Conservation (phyloP, 495 filamentous ascomycete genomes). For the Lasiosphaeria hispida region DNA sequence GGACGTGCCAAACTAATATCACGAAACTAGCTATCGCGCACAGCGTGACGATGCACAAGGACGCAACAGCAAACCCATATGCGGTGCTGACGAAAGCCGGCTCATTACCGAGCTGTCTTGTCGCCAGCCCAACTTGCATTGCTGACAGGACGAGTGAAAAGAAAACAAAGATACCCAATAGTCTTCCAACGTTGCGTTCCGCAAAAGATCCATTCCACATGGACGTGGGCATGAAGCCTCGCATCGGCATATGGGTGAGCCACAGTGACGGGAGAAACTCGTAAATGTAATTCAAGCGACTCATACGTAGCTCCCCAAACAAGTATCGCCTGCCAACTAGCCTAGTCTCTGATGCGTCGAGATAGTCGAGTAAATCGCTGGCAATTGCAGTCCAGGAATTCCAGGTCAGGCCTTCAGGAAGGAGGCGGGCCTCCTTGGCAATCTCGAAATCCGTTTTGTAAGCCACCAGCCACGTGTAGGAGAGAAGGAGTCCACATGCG, state of each 20-base stretch:
- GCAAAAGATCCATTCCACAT: conserved; percentile 5
- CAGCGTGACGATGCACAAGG: too few species aligned
- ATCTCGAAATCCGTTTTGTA: conserved; percentile 3
- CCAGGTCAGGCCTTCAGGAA: conserved; percentile 2
- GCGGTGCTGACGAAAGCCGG: not conserved
- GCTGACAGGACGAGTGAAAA: conserved; percentile 4
- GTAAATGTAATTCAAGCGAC: conserved; percentile 12
- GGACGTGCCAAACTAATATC: too few species aligned
- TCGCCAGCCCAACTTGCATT: conserved; percentile 11
- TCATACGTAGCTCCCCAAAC: conserved; percentile 15
- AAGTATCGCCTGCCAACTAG: not conserved
- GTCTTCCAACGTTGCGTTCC: not conserved
- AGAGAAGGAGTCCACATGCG: conserved; percentile 2
- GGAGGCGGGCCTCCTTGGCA: conserved; percentile 3
- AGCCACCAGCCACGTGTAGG: conserved; percentile 7
- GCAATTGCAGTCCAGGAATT: not conserved
- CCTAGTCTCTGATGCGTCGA: not conserved
- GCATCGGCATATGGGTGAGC: not conserved
- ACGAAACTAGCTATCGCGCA: too few species aligned
- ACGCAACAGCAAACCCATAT: conserved; percentile 8
- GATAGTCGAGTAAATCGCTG: not conserved
- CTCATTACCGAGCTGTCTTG: not conserved
- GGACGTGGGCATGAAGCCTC: conserved; percentile 7
- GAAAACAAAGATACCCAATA: conserved; percentile 4
- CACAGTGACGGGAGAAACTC: not conserved